Evolutionary conservation across 2,329 filamentous ascomycete species (phyloP).

Genomic region (Alternaria sp.): DNA sequence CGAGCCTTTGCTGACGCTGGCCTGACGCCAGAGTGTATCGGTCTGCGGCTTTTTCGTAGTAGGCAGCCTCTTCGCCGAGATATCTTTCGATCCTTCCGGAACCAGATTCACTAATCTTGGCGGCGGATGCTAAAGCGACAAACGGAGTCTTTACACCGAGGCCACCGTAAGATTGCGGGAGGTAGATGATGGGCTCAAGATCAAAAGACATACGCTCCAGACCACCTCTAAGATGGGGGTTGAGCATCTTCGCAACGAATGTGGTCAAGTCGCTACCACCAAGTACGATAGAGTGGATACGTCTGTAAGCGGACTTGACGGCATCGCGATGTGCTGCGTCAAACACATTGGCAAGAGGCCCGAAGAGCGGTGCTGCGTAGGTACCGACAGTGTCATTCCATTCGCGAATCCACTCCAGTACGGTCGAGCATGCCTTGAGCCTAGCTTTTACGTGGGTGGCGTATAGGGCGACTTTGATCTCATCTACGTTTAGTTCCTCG

Average conservation of each 20-base stretch:
- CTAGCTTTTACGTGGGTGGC: constrained; percentile 28
- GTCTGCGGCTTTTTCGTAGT: constrained; percentile 22
- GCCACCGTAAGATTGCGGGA: constrained; percentile 35
- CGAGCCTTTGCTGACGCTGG: constrained; percentile 17
- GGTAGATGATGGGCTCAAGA: constrained; percentile 36
- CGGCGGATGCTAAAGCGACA: constrained; percentile 27
- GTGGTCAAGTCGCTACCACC: constrained; percentile 22
- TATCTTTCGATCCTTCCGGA: constrained; percentile 11
- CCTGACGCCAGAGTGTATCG: constrained; percentile 18
- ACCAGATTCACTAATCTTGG: constrained; percentile 12
- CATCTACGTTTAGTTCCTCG: constrained; percentile 11
- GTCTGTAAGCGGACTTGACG: constrained; percentile 30
- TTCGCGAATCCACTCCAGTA: constrained; percentile 34
- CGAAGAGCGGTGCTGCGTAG: constrained; percentile 36
- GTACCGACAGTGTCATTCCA: constrained; percentile 37
- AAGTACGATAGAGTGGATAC: constrained; percentile 32
- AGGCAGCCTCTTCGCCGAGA: constrained; percentile 3
- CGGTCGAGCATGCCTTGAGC: constrained; percentile 23
- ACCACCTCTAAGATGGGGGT: background rate
- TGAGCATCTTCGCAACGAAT: constrained; percentile 26
- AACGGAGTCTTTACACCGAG: constrained; percentile 40
- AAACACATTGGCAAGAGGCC: constrained; percentile 32
- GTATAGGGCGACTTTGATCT: constrained; percentile 19
- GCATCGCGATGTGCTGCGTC: constrained; percentile 31
- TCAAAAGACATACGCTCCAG: constrained; percentile 2